phyloP scores from a whole-genome alignment of 108 stramenopile species.

The Nitzschia sp. region DNA sequence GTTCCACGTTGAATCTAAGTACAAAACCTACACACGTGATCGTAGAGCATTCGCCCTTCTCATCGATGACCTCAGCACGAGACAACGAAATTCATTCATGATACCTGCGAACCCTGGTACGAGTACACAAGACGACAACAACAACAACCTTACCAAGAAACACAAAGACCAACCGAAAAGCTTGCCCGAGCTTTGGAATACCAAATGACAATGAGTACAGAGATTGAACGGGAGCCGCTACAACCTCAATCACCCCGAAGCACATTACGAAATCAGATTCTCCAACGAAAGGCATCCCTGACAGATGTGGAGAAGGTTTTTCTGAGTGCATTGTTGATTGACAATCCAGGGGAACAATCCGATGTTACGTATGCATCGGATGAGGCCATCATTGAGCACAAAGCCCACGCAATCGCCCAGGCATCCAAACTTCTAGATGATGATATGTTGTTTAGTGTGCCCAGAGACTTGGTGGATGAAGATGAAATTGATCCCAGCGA shows the following conservation, averaged over 20 bases:
- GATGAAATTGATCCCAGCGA: not conserved
- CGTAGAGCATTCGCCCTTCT: too few species aligned
- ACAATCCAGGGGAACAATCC: not conserved
- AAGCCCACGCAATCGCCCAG: not conserved
- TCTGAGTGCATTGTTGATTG: constrained; percentile 28
- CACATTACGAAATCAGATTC: constrained; percentile 3
- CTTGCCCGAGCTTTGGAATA: not conserved
- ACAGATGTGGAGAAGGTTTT: constrained; percentile 27
- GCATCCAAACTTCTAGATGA: constrained; percentile 24
- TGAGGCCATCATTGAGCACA: constrained; percentile 3
- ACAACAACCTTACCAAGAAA: not conserved
- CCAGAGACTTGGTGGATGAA: not conserved
- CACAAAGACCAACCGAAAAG: not conserved
- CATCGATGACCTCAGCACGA: too few species aligned
- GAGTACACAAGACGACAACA: not conserved
- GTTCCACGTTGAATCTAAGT: too few species aligned
- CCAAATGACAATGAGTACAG: constrained; percentile 3
- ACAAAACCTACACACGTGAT: too few species aligned
- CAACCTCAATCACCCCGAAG: not conserved
- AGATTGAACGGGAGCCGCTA: not conserved
- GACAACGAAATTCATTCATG: too few species aligned
- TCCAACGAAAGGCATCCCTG: constrained; percentile 19
- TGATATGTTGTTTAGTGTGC: constrained; percentile 36
- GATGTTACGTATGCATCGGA: not conserved
- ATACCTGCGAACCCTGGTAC: not conserved